Evolutionary conservation across 129 eudicot species (phyloP).

Genomic region (Lonicera japonica): DNA sequence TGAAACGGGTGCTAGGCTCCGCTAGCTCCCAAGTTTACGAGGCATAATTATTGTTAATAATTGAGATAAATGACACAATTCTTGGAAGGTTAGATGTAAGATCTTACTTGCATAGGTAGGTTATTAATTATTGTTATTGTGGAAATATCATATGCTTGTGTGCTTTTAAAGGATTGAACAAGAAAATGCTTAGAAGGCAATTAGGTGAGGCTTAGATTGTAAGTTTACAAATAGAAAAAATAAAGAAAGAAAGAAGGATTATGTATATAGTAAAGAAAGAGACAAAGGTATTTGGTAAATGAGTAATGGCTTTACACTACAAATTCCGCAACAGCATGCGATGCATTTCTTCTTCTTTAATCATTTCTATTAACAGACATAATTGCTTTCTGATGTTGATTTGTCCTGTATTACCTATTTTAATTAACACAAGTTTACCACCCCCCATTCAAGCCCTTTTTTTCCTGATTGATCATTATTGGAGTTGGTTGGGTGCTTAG

Average conservation of each 20-base stretch:
- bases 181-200: neutral
- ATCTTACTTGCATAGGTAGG: neutral
- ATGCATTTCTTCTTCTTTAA: neutral
- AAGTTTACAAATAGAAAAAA: too few species aligned
- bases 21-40: too few species aligned
- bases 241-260: too few species aligned
- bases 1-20: too few species aligned
- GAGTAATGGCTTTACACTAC: constrained; percentile 3
- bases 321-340: constrained; percentile 2
- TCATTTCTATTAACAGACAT: neutral
- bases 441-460: neutral
- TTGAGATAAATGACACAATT: too few species aligned
- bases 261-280: too few species aligned
- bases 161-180: constrained; percentile 1
- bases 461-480: neutral
- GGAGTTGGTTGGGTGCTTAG: neutral
- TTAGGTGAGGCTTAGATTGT: constrained; percentile 10
- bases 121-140: too few species aligned
- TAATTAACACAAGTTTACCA: neutral
- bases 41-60: too few species aligned
- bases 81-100: neutral
- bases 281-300: neutral
- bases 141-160: too few species aligned
- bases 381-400: constrained; percentile 3
- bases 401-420: neutral